phyloP scores from a whole-genome alignment of 2,329 filamentous ascomycete species.

The Beauveria varroae region DNA sequence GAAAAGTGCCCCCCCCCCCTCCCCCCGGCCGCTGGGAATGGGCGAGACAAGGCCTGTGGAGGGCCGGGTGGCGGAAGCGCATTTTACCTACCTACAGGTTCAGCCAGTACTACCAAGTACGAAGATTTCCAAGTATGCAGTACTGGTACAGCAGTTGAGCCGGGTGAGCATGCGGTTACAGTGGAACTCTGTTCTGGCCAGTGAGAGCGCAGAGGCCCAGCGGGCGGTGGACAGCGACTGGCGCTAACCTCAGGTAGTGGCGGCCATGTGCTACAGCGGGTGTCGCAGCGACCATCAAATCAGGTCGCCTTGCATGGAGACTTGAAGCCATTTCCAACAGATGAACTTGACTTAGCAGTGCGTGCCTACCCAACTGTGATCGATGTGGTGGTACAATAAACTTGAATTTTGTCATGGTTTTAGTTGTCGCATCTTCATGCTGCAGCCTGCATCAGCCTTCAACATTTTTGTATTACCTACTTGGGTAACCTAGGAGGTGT shows the following conservation, averaged over 20 bases:
- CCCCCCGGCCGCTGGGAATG: background rate
- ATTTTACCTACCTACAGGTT: background rate
- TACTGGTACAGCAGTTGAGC: background rate
- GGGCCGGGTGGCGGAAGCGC: background rate
- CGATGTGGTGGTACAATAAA: too few species aligned
- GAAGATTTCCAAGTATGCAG: background rate
- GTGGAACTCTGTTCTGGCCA: too few species aligned
- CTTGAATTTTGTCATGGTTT: too few species aligned
- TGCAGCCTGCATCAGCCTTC: background rate
- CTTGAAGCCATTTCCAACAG: background rate
- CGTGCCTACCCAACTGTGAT: too few species aligned
- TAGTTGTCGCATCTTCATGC: too few species aligned
- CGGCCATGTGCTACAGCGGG: too few species aligned
- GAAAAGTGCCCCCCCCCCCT: background rate
- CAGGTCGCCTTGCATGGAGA: background rate
- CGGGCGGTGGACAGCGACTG: too few species aligned
- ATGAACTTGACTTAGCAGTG: too few species aligned
- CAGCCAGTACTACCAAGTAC: background rate
- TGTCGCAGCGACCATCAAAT: background rate
- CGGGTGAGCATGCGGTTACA: background rate
- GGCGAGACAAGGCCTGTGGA: background rate
- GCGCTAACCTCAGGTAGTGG: too few species aligned
- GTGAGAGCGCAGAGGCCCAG: too few species aligned
- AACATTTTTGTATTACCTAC: background rate
- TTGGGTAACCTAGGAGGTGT: too few species aligned